These are phyloP conservation scores for Porcisia deanei DNA, from an alignment of 208 protist genomes.

Conservation along the genomic window DNA sequence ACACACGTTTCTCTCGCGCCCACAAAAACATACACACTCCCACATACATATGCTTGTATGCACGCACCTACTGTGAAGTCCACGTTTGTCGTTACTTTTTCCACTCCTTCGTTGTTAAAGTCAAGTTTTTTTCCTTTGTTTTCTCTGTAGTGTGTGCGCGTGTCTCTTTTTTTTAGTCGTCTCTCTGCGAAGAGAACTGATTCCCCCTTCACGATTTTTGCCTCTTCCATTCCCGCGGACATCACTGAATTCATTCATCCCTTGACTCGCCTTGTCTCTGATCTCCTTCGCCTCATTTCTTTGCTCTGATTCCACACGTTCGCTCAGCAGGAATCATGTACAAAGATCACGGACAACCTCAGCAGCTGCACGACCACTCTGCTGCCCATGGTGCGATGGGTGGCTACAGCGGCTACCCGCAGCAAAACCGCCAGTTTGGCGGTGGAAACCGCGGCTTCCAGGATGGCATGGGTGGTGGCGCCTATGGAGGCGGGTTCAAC, in stretches of 20 bases:
- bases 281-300: not conserved
- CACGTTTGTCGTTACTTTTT: conserved; percentile 17
- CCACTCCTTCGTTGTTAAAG: conserved; percentile 12
- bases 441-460: conserved; percentile 27
- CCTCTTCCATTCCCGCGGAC: not conserved
- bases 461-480: not conserved
- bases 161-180: not conserved
- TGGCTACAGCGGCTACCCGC: conserved; percentile 31
- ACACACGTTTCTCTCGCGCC: not conserved
- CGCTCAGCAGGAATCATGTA: conserved; percentile 12
- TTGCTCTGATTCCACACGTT: conserved; percentile 26
- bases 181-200: not conserved
- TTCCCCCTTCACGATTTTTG: not conserved
- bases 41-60: not conserved
- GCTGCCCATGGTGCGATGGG: conserved; percentile 5
- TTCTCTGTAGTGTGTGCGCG: not conserved
- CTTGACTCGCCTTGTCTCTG: not conserved
- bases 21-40: not conserved
- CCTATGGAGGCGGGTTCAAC: conserved; percentile 23
- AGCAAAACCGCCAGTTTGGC: conserved; percentile 22
- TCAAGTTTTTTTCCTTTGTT: conserved; percentile 3
- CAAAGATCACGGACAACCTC: conserved; percentile 10
- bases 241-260: not conserved
- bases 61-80: not conserved
- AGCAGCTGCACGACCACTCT: conserved; percentile 9